Conservation (phyloP, 1,284 basidiomycete species). For the Porodaedalea pini region DNA sequence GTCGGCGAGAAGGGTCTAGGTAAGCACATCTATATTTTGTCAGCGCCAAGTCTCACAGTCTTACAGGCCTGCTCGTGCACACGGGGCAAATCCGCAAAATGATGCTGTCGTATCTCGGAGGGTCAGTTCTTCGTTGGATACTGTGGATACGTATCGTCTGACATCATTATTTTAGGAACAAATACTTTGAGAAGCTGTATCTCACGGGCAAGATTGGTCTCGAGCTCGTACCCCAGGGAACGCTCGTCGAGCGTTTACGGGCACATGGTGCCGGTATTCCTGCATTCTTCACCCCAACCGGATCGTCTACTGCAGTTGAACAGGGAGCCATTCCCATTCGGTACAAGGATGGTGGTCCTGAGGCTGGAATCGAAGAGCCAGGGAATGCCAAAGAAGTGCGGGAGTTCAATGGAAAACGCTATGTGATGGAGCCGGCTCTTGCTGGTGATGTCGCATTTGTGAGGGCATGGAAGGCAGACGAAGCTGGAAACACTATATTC, state of each 20-base stretch:
- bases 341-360: conserved; percentile 65
- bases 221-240: conserved; percentile 89
- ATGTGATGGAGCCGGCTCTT: conserved; percentile 85
- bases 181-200: conserved; percentile 74
- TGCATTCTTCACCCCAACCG: conserved; percentile 94
- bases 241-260: conserved; percentile 86
- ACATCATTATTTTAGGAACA: conserved; percentile 52
- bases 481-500: conserved; percentile 84
- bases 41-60: too few relatives aligned
- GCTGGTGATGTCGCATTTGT: conserved; percentile 87
- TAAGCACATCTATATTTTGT: conserved; percentile 32
- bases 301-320: conserved; percentile 86
- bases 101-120: conserved; percentile 86
- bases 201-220: conserved; percentile 78
- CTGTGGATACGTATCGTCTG: not conserved
- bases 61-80: conserved; percentile 71
- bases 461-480: conserved; percentile 94
- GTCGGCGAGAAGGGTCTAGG: conserved; percentile 76
- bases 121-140: conserved; percentile 40
- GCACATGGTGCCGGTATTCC: conserved; percentile 94
- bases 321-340: conserved; percentile 72
- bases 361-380: conserved; percentile 59
- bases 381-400: conserved; percentile 79
- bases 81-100: conserved; percentile 79
- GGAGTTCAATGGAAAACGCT: conserved; percentile 80